Conservation (phyloP, 345 rosid genomes). For the Populus pruinosa region DNA sequence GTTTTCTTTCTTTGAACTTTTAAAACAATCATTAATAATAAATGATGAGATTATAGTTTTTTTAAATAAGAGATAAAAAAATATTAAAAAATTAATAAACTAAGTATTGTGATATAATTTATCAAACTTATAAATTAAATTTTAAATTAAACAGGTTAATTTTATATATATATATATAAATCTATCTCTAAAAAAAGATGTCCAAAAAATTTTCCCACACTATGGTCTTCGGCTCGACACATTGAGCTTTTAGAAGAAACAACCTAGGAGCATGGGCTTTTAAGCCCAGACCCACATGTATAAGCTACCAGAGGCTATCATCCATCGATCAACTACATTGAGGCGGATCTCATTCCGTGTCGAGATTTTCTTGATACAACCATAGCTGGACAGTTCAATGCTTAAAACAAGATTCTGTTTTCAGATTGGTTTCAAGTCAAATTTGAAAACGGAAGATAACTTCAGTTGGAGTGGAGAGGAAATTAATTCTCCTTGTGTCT, state of each 20-base stretch:
- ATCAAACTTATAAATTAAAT: rapidly evolving
- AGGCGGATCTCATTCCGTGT: slow-evolving; percentile 41
- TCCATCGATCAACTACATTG: slow-evolving; percentile 43
- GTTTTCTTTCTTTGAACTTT: no score
- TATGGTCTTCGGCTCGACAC: rapidly evolving
- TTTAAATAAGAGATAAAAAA: rapidly evolving
- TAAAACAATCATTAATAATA: no score
- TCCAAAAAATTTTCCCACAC: no score
- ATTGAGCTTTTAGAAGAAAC: no score
- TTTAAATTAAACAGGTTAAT: no score
- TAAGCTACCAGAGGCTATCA: slow-evolving; percentile 54
- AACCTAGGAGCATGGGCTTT: no score
- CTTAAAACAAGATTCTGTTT: background rate
- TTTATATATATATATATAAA: no score
- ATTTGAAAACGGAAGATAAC: background rate
- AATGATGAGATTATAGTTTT: no score
- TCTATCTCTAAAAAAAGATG: no score
- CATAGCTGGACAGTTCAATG: background rate
- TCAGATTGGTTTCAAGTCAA: background rate
- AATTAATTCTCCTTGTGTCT: background rate
- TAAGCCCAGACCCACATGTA: no score
- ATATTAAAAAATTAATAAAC: no score
- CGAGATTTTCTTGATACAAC: slow-evolving; percentile 13
- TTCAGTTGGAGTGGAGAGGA: background rate
- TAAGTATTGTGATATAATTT: rapidly evolving